A percentile compares a stretch with the other conserved stretches of the same genome.
Evolutionary conservation across 345 rosid genomes (phyloP).

Genomic region (Psidium friedrichsthalianum): DNA sequence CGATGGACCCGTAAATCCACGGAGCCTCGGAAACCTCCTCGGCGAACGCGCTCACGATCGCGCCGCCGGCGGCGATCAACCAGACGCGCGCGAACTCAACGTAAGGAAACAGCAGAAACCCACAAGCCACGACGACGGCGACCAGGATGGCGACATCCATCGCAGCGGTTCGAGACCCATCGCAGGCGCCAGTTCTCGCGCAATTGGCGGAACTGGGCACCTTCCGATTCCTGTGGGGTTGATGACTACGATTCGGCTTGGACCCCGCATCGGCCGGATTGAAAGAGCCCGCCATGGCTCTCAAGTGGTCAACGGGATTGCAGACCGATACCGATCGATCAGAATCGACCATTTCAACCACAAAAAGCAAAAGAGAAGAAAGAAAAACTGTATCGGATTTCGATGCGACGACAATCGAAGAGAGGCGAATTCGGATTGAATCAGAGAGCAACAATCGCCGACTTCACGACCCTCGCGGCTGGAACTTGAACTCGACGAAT

Average conservation of each 20-base stretch:
- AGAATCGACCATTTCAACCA: constrained; percentile 5
- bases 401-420: not conserved
- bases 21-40: constrained; percentile 6
- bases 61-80: not conserved
- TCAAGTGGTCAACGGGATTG: constrained; percentile 3
- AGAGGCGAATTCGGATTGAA: not conserved
- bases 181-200: not conserved
- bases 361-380: not conserved
- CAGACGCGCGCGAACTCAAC: not conserved
- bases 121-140: constrained; percentile 7
- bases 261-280: not conserved
- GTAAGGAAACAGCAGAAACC: constrained; percentile 9
- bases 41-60: not conserved
- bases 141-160: constrained; percentile 9
- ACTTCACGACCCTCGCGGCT: too few species aligned
- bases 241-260: not conserved
- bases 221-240: not conserved
- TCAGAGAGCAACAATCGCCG: too few species aligned
- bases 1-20: constrained; percentile 1
- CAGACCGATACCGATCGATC: constrained; percentile 6
- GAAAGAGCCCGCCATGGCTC: constrained; percentile 2
- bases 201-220: not conserved
- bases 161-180: constrained; percentile 5
- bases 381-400: not conserved
- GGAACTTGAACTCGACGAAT: too few species aligned